Conservation (phyloP, 768 basidiomycete species). For the Zangia roseola region DNA sequence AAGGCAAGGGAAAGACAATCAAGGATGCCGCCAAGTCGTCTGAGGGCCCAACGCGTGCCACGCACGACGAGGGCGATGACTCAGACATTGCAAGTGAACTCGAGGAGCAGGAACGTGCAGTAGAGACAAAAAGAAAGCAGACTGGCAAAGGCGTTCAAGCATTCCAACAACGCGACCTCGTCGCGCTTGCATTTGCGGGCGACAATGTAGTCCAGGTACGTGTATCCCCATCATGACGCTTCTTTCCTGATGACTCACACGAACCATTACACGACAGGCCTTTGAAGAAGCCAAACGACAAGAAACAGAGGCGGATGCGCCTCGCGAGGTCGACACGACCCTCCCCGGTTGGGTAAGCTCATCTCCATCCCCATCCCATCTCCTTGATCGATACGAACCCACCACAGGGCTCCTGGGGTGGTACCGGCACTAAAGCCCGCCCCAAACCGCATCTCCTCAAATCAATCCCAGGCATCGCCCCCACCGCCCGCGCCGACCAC, state of each 20-base stretch:
- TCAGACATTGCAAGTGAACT: slow-evolving; percentile 64
- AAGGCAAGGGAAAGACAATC: slow-evolving; percentile 18
- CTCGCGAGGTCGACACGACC: slow-evolving; percentile 82
- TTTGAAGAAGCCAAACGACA: slow-evolving; percentile 82
- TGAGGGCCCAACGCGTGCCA: slow-evolving; percentile 5
- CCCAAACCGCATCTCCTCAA: slow-evolving; percentile 74
- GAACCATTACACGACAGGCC: slow-evolving; percentile 56
- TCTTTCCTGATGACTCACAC: not conserved
- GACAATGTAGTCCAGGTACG: slow-evolving; percentile 92
- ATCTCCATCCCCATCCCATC: slow-evolving; percentile 9
- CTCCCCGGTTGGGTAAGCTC: slow-evolving; percentile 93
- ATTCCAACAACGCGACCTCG: slow-evolving; percentile 89
- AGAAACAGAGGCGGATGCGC: slow-evolving; percentile 86
- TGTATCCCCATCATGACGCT: not conserved
- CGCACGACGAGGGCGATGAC: slow-evolving; percentile 28
- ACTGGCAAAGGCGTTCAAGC: slow-evolving; percentile 49
- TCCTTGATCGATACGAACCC: not conserved
- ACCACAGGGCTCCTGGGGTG: slow-evolving; percentile 87
- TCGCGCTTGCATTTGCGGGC: slow-evolving; percentile 93
- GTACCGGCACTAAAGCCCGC: slow-evolving; percentile 61
- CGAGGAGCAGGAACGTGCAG: slow-evolving; percentile 61
- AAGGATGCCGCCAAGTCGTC: not conserved
- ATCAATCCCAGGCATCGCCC: slow-evolving; percentile 78
- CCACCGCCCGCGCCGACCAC: slow-evolving; percentile 78
- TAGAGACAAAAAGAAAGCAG: slow-evolving; percentile 47